Evolutionary conservation across 768 basidiomycete genomes (phyloP), one percentile per base, ranked within the genome.

Genomic region (Tricholoma hemisulphureum): DNA sequence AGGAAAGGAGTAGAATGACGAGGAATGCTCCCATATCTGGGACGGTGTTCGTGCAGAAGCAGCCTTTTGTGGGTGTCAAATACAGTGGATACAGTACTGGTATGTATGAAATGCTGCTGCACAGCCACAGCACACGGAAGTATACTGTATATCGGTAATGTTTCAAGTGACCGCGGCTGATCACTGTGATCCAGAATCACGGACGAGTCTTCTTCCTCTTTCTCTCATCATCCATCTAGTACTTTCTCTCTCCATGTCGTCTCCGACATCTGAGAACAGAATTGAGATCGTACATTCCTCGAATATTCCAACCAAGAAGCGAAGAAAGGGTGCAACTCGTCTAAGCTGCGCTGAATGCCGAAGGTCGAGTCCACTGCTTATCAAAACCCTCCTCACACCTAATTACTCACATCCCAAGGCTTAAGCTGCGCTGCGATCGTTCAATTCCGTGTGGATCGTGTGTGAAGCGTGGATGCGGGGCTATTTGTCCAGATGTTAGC

Each of bases 271-370:
- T 57, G 70, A 72, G 28, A 70, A 69, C 53, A 64, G 70, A 37
- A 55, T 69, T 26, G 67, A 71, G 43, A 31, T 48, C 29, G 53
- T 63, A 18, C 57, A 53, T n/a, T 54, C 61, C 28, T 55, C 56
- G 11, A 63, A 75, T 4, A 71, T 68, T 58, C 73, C 76, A 2
- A 58, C 74, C 2, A 86, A 85, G 73, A 86, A 85, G 67, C 78
- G 84, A 31, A 77, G 85, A 68, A 86, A 86, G 61, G 89, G 89
- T 35, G 88, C 89, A 6, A 88, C 87, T 5, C 81, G 89, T 41
- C 78, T 91, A 46, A 89, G 87, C 11, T 91, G 89, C 65, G 89
- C 89, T 23, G 89, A 92, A 63, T 92, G 89, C 67, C 80, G 89
- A 68, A 81, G 89, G 89, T 86, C 59, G 55, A 16, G 55, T 41